Conservation (phyloP, 2,329 filamentous ascomycete species). For the Mariannaea elegans region DNA sequence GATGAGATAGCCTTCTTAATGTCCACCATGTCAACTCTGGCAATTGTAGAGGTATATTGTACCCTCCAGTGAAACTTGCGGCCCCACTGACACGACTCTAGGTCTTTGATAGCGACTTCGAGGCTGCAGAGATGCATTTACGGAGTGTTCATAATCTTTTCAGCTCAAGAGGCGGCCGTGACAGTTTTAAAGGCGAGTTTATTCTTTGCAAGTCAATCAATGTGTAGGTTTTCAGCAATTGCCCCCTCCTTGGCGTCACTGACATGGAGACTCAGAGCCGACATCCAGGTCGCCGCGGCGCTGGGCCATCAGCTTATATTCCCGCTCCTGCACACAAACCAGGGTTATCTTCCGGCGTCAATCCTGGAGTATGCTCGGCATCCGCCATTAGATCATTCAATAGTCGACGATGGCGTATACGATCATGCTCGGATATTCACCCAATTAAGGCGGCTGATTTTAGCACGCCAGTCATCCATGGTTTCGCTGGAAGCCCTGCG, state of each 20-base stretch:
- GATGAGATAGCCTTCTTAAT: background rate
- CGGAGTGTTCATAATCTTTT: background rate
- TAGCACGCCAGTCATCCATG: background rate
- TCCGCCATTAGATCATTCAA: background rate
- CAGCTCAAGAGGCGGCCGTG: background rate
- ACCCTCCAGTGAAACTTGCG: background rate
- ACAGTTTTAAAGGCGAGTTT: background rate
- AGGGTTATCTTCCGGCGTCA: background rate
- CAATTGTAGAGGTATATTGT: background rate
- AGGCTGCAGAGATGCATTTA: slow-evolving; percentile 6
- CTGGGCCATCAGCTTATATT: background rate
- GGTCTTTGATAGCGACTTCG: slow-evolving; percentile 1
- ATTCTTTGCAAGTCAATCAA: slow-evolving; percentile 13
- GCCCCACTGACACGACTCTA: background rate
- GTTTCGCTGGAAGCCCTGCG: background rate
- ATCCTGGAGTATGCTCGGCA: background rate
- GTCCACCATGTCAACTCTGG: slow-evolving; percentile 10
- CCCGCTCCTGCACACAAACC: background rate
- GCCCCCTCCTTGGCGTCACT: background rate
- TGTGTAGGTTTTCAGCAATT: background rate
- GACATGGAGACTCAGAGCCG: background rate
- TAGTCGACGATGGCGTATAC: background rate
- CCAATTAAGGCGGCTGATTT: background rate
- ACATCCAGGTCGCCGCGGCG: slow-evolving; percentile 2
- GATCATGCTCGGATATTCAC: background rate